These are phyloP conservation scores for Triticum timopheevii DNA, from an alignment of 176 grass and related monocot species.

Conservation along the genomic window DNA sequence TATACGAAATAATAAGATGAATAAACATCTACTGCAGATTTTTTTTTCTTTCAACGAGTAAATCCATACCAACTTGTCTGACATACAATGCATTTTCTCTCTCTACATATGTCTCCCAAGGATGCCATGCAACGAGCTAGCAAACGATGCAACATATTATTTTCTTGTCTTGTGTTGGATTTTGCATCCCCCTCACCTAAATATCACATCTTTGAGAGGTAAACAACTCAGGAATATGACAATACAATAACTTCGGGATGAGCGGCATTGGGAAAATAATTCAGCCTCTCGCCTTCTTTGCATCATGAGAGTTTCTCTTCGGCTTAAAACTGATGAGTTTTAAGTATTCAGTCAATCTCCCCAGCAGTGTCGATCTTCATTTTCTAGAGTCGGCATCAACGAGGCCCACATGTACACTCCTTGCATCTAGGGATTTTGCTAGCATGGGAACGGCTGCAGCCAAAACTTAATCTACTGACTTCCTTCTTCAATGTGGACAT, in stretches of 20 bases:
- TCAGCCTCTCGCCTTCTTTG: not conserved
- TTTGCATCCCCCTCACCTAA: not conserved
- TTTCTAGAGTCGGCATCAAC: no score
- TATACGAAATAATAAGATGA: not conserved
- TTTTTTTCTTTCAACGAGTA: not conserved
- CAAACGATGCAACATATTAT: not conserved
- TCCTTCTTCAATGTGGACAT: no score
- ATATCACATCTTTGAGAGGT: not conserved
- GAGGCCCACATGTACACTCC: no score
- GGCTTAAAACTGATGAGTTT: no score
- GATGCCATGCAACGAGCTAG: not conserved
- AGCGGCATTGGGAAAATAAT: not conserved
- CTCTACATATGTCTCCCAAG: not conserved
- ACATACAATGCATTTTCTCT: not conserved
- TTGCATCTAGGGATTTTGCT: no score
- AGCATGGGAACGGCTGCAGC: no score
- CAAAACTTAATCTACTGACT: no score
- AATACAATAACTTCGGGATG: not conserved
- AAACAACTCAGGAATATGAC: not conserved
- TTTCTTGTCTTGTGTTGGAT: not conserved
- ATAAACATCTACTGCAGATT: not conserved
- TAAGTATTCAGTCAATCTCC: not conserved
- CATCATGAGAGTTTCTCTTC: not conserved
- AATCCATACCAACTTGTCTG: not conserved
- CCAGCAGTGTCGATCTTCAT: no score